Evolutionary conservation across 352 stramenopile species (phyloP).

Genomic region (Phytopythium cucurbitacearum): DNA sequence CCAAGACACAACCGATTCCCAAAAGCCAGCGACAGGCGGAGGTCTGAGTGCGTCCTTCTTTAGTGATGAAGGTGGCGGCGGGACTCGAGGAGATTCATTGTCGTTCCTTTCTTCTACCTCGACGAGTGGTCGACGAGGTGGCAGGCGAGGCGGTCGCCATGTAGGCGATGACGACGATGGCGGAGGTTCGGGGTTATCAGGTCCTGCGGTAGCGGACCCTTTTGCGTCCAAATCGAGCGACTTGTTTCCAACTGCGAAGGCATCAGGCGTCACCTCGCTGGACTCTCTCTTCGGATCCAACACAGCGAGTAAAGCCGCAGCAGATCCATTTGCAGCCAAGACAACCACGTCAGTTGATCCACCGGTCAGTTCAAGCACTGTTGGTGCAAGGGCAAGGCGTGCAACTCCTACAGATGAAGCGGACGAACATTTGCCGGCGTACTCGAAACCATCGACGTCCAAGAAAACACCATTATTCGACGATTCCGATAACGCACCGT

Average conservation of each 20-base stretch:
- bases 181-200: background rate
- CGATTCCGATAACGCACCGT: background rate
- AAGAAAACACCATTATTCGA: background rate
- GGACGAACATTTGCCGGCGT: background rate
- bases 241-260: too few species aligned
- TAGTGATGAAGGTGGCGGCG: constrained; percentile 10
- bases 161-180: background rate
- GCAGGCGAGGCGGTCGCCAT: constrained; percentile 1
- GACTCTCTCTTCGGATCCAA: constrained; percentile 12
- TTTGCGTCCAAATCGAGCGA: background rate
- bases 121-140: constrained; percentile 17
- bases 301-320: background rate
- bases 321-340: background rate
- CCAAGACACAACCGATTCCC: constrained; percentile 13
- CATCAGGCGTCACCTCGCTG: background rate
- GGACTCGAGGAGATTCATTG: constrained; percentile 9
- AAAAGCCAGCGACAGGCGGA: constrained; percentile 9
- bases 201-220: background rate
- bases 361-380: background rate
- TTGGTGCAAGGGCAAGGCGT: background rate
- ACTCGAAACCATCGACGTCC: background rate
- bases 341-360: background rate
- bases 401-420: too few species aligned
- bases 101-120: constrained; percentile 20
- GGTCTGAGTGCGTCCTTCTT: constrained; percentile 34